Evolutionary conservation across 768 basidiomycete species (phyloP), one percentile per base, ranked within the genome.

Genomic region (Pluteus cervinus): DNA sequence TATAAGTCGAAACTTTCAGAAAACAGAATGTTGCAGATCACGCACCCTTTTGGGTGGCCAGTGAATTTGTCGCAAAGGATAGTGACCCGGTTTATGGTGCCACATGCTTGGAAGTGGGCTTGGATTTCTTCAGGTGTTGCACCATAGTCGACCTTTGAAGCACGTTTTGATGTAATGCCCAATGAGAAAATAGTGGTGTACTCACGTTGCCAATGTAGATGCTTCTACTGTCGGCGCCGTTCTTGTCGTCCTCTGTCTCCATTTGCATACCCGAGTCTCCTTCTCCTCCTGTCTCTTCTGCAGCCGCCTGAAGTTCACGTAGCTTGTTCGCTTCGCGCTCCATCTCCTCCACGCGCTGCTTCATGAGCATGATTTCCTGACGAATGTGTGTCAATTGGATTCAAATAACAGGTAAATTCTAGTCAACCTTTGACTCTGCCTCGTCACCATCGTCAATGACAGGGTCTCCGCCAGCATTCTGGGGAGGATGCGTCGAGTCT

Each of bases 11-110:
- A 16, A 20, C 18, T 29, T 33, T 3, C 18, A 28, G 30, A 33
- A 45, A n/a, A 42, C 39, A 40, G 23, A 38, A 30, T 7, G 28
- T 10, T 20, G n/a, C 15, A 9, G 10, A 21, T 6, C 3, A 47
- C 55, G 35, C 47, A 92, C 92, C 96, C 96, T 78, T 97, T 97
- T 32, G 96, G 94, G 65, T 97, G 93, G 33, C 96, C 96, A 16
- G 94, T 98, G 62, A 94, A 98, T 67, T 98, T 98, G 75, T 99
- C 96, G 61, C 94, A 98, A 20, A 99, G 80, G 54, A 99, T 99
- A 1, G 96, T 99, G 29, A 99, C 92, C 51, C 96, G 80, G 66
- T 99, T 99, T 62, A 99, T 99, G 11, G 87, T 90, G 5, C 96
- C 96, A 55, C 93, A 98, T 11, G 93, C 83, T 57, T 92, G 87